Percentiles rank a stretch among this genome's conserved stretches.
Evolutionary conservation across 768 basidiomycete species (phyloP).

Genomic region (Heimioporus sp.): DNA sequence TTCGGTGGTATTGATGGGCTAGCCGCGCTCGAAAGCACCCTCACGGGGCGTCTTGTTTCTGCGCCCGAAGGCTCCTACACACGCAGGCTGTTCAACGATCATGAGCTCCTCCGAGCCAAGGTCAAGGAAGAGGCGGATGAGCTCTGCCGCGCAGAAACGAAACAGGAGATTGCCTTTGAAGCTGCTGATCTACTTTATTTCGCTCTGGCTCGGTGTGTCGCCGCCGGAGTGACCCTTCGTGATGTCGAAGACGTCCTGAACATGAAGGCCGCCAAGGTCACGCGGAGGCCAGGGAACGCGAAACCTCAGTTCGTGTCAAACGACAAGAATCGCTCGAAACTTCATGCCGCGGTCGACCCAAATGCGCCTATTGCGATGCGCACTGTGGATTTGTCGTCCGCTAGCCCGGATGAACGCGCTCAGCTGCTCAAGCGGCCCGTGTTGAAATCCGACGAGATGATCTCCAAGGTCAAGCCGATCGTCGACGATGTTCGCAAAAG

Average conservation of each 20-base stretch:
- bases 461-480: slow-evolving; percentile 90
- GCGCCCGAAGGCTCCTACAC: slow-evolving; percentile 95
- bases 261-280: slow-evolving; percentile 81
- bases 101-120: slow-evolving; percentile 82
- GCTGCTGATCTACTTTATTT: slow-evolving; percentile 96
- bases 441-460: slow-evolving; percentile 59
- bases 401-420: slow-evolving; percentile 52
- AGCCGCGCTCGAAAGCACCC: slow-evolving; percentile 74
- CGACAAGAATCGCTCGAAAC: slow-evolving; percentile 25
- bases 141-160: slow-evolving; percentile 77
- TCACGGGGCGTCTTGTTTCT: slow-evolving; percentile 64
- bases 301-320: slow-evolving; percentile 71
- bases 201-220: slow-evolving; percentile 78
- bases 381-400: slow-evolving; percentile 54
- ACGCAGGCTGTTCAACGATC: slow-evolving; percentile 77
- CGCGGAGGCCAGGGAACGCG: slow-evolving; percentile 85
- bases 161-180: slow-evolving; percentile 88
- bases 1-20: slow-evolving; percentile 84
- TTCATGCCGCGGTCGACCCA: slow-evolving; percentile 21
- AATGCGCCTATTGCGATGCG: slow-evolving; percentile 73
- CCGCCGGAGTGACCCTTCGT: slow-evolving; percentile 74
- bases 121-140: slow-evolving; percentile 99
- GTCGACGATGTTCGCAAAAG: slow-evolving; percentile 80
- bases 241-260: slow-evolving; percentile 87
- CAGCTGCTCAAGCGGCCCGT: slow-evolving; percentile 85